Conservation (phyloP, 352 stramenopile species). For the Phytophthora sp. region DNA sequence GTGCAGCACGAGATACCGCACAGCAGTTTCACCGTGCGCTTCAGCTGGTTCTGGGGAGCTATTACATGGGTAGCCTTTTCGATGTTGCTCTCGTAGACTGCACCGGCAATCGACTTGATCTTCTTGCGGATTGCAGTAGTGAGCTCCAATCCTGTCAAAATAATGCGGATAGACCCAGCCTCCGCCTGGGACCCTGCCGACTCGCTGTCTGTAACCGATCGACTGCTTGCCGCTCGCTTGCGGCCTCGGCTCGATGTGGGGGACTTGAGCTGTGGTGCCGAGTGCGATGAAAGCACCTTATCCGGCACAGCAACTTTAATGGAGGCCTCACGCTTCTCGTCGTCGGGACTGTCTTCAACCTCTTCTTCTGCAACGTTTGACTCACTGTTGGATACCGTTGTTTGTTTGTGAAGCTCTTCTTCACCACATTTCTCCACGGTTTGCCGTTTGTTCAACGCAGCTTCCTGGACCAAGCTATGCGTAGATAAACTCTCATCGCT, state of each 20-base stretch:
- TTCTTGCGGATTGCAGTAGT: conserved; percentile 45
- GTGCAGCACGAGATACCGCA: conserved; percentile 60
- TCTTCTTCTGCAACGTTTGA: neutral
- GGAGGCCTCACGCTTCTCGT: neutral
- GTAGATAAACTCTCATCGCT: neutral
- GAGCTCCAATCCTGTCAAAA: conserved; percentile 56
- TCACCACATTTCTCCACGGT: neutral
- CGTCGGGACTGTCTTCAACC: neutral
- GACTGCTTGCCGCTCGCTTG: conserved; percentile 15
- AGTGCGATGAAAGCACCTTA: neutral
- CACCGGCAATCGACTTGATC: conserved; percentile 49
- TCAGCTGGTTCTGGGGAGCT: conserved; percentile 45
- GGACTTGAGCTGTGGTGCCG: neutral
- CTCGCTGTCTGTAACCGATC: conserved; percentile 19
- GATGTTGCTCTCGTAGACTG: conserved; percentile 49
- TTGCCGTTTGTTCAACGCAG: neutral
- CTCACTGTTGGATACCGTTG: neutral
- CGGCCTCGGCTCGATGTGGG: neutral
- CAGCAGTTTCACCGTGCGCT: conserved; percentile 66
- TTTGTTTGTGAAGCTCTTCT: neutral
- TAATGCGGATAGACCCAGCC: conserved; percentile 33
- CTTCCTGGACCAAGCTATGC: neutral
- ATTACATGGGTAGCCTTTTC: conserved; percentile 57
- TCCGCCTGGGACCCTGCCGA: conserved; percentile 17
- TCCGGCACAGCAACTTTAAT: neutral